Evolutionary conservation across 352 stramenopile genomes (phyloP).

Genomic region (Peronospora farinosa): DNA sequence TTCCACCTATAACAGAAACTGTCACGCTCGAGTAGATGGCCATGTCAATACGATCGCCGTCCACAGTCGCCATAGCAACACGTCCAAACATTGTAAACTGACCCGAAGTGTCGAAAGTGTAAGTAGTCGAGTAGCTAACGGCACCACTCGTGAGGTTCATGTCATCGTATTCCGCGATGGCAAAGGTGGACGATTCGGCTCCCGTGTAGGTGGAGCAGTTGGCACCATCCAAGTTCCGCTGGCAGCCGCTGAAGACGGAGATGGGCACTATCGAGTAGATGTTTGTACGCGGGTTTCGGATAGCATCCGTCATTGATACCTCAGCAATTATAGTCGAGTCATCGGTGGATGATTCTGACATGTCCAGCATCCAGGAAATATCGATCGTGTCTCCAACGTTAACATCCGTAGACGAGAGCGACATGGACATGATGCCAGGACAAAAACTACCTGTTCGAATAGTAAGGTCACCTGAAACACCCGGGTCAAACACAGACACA

Average conservation of each 20-base stretch:
- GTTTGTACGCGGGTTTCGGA: conserved; percentile 42
- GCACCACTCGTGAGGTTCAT: conserved; percentile 58
- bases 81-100: conserved; percentile 66
- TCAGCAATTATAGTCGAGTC: conserved; percentile 56
- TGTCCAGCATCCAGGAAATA: conserved; percentile 59
- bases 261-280: conserved; percentile 63
- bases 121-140: conserved; percentile 46
- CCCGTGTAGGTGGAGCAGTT: conserved; percentile 70
- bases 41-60: conserved; percentile 74
- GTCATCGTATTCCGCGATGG: conserved; percentile 43
- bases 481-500: conserved; percentile 54
- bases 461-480: conserved; percentile 43
- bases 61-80: conserved; percentile 61
- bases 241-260: conserved; percentile 63
- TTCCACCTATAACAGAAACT: conserved; percentile 45
- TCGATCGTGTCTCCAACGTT: conserved; percentile 44
- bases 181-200: conserved; percentile 47
- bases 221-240: conserved; percentile 37
- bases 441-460: conserved; percentile 64
- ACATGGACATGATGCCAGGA: conserved; percentile 55
- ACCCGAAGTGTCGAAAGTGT: conserved; percentile 50
- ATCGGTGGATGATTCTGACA: conserved; percentile 43
- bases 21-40: conserved; percentile 70
- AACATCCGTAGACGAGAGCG: conserved; percentile 46
- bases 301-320: conserved; percentile 49